These are phyloP conservation scores for Plasmodium vinckei DNA, from an alignment of 169 alveolate genomes.

Conservation along the genomic window DNA sequence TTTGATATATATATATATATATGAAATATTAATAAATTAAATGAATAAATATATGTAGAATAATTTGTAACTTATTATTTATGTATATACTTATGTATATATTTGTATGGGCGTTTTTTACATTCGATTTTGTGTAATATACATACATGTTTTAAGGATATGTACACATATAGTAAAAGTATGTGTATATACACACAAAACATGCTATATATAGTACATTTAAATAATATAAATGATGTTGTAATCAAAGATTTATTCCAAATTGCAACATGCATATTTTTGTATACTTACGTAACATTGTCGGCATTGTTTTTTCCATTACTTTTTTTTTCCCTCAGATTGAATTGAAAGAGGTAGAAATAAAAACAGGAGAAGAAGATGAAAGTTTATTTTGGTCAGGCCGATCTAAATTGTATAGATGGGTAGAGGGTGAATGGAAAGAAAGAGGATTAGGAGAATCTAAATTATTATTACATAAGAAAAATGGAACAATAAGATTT, in stretches of 20 bases:
- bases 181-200: not conserved
- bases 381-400: constrained; percentile 95
- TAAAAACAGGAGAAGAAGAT: constrained; percentile 97
- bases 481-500: constrained; percentile 92
- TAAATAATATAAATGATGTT: too few relatives aligned
- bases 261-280: too few relatives aligned
- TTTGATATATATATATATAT: too few relatives aligned
- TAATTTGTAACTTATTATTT: too few relatives aligned
- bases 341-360: constrained; percentile 93
- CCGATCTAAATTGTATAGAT: constrained; percentile 95
- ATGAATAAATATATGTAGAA: too few relatives aligned
- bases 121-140: not conserved
- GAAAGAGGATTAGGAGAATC: constrained; percentile 98
- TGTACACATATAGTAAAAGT: not conserved
- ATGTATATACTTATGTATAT: not conserved
- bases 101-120: not conserved
- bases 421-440: constrained; percentile 95
- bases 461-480: constrained; percentile 94
- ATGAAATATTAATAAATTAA: too few relatives aligned
- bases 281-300: too few relatives aligned
- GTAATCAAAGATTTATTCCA: too few relatives aligned
- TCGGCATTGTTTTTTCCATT: not conserved
- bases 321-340: constrained; percentile 81
- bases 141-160: not conserved
- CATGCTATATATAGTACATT: too few relatives aligned